These are phyloP conservation scores for Geotrichum cucujoidarum DNA, from an alignment of 1,139 yeast species.

Conservation along the genomic window DNA sequence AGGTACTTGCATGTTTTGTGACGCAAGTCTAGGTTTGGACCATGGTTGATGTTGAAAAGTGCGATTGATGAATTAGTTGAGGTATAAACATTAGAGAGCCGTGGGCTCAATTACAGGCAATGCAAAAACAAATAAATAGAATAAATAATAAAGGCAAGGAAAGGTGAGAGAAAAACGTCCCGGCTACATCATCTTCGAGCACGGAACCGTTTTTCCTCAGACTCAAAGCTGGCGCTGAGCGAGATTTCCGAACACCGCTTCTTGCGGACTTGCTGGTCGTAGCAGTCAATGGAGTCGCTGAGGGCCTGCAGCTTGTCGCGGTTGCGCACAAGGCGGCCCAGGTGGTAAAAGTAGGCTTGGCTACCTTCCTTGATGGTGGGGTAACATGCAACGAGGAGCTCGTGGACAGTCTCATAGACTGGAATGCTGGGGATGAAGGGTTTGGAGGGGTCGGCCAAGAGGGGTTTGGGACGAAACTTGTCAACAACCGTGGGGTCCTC, in stretches of 20 bases:
- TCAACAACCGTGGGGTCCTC: constrained; percentile 26
- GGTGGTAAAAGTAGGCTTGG: constrained; percentile 24
- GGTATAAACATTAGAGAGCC: neutral
- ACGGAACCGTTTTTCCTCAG: neutral
- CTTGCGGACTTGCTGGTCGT: constrained; percentile 11
- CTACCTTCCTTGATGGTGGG: constrained; percentile 24
- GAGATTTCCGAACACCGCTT: constrained; percentile 1
- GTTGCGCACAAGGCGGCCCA: constrained; percentile 26
- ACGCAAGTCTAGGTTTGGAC: too few species aligned
- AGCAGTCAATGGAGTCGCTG: constrained; percentile 22
- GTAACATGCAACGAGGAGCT: constrained; percentile 25
- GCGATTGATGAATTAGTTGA: too few species aligned
- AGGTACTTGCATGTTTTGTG: too few species aligned
- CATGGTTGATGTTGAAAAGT: too few species aligned
- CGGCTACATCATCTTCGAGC: neutral
- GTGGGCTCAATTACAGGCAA: too few species aligned
- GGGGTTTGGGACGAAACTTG: constrained; percentile 28
- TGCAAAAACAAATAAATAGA: neutral
- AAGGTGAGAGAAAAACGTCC: too few species aligned
- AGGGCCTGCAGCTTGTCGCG: constrained; percentile 25
- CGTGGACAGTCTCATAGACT: constrained; percentile 24
- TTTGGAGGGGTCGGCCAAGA: constrained; percentile 29
- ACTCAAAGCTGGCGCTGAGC: neutral
- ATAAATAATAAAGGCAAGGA: constrained; percentile 1
- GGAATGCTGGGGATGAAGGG: constrained; percentile 30